Evolutionary conservation across 108 stramenopile genomes (phyloP).

Genomic region (Conticribra guillardii): DNA sequence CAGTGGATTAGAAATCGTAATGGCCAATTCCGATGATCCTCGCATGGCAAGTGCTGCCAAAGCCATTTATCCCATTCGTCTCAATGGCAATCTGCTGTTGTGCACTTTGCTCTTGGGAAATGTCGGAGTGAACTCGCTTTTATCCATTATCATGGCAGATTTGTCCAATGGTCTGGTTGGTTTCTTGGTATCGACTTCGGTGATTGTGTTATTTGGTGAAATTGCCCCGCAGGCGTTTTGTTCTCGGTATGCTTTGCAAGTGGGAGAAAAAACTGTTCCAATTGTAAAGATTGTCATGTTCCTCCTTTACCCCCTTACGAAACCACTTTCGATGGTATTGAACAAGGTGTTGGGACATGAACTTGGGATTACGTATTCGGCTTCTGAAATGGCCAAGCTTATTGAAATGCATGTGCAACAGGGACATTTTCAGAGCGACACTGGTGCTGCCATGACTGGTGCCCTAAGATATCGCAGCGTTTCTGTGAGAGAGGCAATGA

Average conservation of each 20-base stretch:
- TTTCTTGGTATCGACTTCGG: slow-evolving; percentile 87
- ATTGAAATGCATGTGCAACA: slow-evolving; percentile 91
- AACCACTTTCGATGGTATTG: slow-evolving; percentile 76
- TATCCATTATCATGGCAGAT: slow-evolving; percentile 94
- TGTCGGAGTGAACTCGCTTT: slow-evolving; percentile 93
- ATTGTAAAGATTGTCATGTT: slow-evolving; percentile 87
- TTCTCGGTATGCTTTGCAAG: slow-evolving; percentile 88
- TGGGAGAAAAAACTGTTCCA: slow-evolving; percentile 87
- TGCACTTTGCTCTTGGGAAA: slow-evolving; percentile 98
- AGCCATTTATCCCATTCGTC: slow-evolving; percentile 87
- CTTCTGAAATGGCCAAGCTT: slow-evolving; percentile 88
- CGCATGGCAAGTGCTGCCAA: slow-evolving; percentile 61
- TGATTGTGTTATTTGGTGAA: slow-evolving; percentile 97
- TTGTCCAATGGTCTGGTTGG: slow-evolving; percentile 87
- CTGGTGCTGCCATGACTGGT: slow-evolving; percentile 93
- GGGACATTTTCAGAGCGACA: slow-evolving; percentile 84
- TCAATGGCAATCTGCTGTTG: slow-evolving; percentile 94
- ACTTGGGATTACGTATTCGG: slow-evolving; percentile 90
- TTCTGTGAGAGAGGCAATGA: slow-evolving; percentile 93
- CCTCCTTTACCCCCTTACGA: slow-evolving; percentile 72
- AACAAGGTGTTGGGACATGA: slow-evolving; percentile 89
- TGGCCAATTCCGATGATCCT: slow-evolving; percentile 76
- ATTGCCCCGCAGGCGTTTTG: slow-evolving; percentile 97
- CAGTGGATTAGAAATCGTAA: slow-evolving; percentile 96
- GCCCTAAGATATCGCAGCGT: slow-evolving; percentile 90